These are phyloP conservation scores for Porpolomopsis calyptriformis DNA, from an alignment of 768 basidiomycete genomes.

Conservation along the genomic window DNA sequence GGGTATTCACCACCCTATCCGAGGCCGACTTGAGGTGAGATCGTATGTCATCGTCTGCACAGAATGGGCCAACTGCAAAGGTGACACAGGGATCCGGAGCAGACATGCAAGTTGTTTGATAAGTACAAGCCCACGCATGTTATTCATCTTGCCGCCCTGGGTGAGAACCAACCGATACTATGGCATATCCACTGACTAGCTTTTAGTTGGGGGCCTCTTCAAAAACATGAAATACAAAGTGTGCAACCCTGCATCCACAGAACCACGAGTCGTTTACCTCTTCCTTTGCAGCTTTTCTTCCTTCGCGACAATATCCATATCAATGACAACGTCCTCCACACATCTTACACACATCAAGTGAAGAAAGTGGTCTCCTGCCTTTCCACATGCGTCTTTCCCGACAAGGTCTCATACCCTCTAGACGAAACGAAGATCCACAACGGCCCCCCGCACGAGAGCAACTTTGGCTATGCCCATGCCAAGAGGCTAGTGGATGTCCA, in stretches of 20 bases:
- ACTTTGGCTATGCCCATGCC: conserved; percentile 95
- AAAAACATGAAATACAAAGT: conserved; percentile 94
- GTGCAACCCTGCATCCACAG: conserved; percentile 6
- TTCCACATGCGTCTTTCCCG: conserved; percentile 96
- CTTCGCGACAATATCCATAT: conserved; percentile 90
- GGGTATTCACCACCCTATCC: conserved; percentile 72
- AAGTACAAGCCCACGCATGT: conserved; percentile 94
- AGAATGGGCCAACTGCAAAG: no score
- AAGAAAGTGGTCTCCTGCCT: conserved; percentile 88
- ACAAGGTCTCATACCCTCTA: conserved; percentile 87
- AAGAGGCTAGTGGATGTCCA: conserved; percentile 94
- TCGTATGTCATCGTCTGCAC: no score
- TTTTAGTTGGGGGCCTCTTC: conserved; percentile 72
- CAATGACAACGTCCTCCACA: conserved; percentile 87
- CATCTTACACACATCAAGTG: conserved; percentile 51
- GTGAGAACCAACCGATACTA: background rate
- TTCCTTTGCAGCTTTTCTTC: conserved; percentile 59
- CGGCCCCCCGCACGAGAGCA: conserved; percentile 87
- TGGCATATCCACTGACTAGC: background rate
- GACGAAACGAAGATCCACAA: conserved; percentile 88
- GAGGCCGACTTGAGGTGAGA: conserved; percentile 81
- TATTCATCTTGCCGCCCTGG: conserved; percentile 90
- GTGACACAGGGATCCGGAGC: conserved; percentile 62
- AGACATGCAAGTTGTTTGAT: conserved; percentile 67
- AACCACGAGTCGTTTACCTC: background rate